Base-by-base conservation (phyloP, 352 stramenopile species). In the Phytophthora agathidicida region DNA sequence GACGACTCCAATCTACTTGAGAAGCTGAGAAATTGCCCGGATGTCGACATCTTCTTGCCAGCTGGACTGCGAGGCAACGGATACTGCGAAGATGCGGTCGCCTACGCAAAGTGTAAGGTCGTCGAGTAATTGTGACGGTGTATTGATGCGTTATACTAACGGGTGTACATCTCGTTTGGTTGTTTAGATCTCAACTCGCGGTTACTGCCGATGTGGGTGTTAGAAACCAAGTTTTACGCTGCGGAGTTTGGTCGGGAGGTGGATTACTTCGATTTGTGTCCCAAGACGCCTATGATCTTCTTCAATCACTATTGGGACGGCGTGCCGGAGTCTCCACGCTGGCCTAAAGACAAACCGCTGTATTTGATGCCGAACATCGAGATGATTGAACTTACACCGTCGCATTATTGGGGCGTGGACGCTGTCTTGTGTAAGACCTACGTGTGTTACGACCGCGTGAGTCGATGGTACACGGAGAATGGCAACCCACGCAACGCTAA, bases 61-160 rank as follows among this genome's bases (percentile, higher is more conserved):
- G 5, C 37, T 7, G 68, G 61, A n/a, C 58, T 89, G 13, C 74
- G 79, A 11, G 65, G 54, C 16, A 70, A 83, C 33, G 79, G 81
- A 26, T 91, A 91, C 63, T 91, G 81, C 60, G 81, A 91, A 37
- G 81, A 91, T 42, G 71, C 68, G 5, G 65, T 75, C 20, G 81
- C 71, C 5, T 91, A 89, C 48, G 68, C 78, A 5, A 86, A 88
- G 32, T 86, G 76, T 88, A 50, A n/a, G n/a, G n/a, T n/a, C 31
- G 39, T 41, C 16, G 2, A 37, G 26, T 54, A 60, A 5, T 46
- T 16, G 31, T 14, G 6, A 1, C 30, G 9, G 32, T 47, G 57
- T 13, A 28, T 47, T 32, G 32, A 20, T 11, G 9, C 13, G 16
- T 30, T 45, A 13, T 23, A 16, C 20, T 35, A 20, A 35, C n/a